Conservation (phyloP, 257 asterid genomes). For the Paraleonurus japonicus region DNA sequence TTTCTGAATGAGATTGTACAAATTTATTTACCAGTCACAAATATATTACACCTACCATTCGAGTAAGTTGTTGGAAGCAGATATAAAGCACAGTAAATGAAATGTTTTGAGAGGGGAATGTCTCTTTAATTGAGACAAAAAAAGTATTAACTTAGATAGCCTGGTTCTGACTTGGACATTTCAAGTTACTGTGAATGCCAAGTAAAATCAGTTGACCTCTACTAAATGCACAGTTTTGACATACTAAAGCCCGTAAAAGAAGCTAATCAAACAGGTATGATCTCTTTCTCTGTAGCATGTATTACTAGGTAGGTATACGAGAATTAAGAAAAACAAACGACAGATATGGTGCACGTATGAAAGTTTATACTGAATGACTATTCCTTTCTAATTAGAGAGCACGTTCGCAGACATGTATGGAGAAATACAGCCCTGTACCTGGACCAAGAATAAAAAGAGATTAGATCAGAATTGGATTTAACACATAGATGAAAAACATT, state of each 20-base stretch:
- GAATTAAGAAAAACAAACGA: neutral
- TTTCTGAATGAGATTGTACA: neutral
- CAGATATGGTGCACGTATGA: constrained; percentile 4
- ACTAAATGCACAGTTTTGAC: neutral
- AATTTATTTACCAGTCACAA: neutral
- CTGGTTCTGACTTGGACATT: neutral
- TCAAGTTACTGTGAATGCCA: neutral
- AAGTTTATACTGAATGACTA: neutral
- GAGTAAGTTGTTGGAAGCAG: neutral
- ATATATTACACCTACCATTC: neutral
- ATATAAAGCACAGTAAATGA: neutral
- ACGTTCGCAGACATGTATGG: constrained; percentile 84
- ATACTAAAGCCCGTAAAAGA: neutral
- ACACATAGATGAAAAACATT: neutral
- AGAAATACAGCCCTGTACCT: constrained; percentile 86
- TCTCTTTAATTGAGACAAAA: neutral
- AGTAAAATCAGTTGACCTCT: constrained; percentile 6
- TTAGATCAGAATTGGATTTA: neutral
- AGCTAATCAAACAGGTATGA: neutral
- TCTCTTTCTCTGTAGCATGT: neutral
- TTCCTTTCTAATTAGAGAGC: constrained; percentile 45
- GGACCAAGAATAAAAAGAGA: constrained; percentile 13
- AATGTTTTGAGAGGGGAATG: neutral
- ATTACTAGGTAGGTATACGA: neutral
- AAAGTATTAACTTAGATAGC: neutral